phyloP scores from a whole-genome alignment of 2,329 filamentous ascomycete species.

The Fusarium fujikuroi region DNA sequence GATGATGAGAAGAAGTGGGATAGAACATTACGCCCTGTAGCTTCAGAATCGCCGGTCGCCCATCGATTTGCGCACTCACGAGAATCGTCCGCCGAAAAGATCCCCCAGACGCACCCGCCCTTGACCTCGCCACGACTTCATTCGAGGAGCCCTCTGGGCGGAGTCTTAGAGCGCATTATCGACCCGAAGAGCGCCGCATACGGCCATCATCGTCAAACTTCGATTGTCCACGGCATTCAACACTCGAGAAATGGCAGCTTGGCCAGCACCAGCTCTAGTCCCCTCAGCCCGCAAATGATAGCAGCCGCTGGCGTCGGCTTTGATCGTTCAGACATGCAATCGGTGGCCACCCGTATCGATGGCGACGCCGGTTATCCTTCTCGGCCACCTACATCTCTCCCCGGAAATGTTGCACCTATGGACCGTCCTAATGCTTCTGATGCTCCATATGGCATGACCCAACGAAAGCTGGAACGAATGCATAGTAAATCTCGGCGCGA shows the following conservation, averaged over 20 bases:
- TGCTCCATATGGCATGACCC: conserved; percentile 55
- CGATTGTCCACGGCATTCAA: conserved; percentile 95
- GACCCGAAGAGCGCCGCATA: conserved; percentile 69
- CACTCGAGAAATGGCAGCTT: conserved; percentile 91
- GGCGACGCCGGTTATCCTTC: conserved; percentile 52
- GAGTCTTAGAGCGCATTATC: conserved; percentile 62
- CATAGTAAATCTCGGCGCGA: conserved; percentile 77
- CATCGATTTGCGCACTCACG: conserved; percentile 63
- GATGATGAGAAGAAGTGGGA: conserved; percentile 63
- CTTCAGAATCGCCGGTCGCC: conserved; percentile 54
- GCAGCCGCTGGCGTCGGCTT: conserved; percentile 71
- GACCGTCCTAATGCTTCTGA: conserved; percentile 62
- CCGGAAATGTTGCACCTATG: conserved; percentile 51
- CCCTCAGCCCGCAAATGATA: conserved; percentile 88
- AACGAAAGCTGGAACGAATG: conserved; percentile 68
- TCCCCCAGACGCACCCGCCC: conserved; percentile 48
- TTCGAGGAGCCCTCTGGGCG: conserved; percentile 55
- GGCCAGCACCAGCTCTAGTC: conserved; percentile 81
- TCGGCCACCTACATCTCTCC: conserved; percentile 61
- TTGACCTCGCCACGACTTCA: conserved; percentile 54
- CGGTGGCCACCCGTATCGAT: conserved; percentile 57
- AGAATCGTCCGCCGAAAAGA: conserved; percentile 68
- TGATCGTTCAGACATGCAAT: conserved; percentile 64
- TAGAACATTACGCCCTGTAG: conserved; percentile 59
- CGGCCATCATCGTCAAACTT: conserved; percentile 94